Percentiles rank a stretch among this genome's conserved stretches.
Conservation (phyloP, 495 filamentous ascomycete genomes). For the Hypoxylon rickii region DNA sequence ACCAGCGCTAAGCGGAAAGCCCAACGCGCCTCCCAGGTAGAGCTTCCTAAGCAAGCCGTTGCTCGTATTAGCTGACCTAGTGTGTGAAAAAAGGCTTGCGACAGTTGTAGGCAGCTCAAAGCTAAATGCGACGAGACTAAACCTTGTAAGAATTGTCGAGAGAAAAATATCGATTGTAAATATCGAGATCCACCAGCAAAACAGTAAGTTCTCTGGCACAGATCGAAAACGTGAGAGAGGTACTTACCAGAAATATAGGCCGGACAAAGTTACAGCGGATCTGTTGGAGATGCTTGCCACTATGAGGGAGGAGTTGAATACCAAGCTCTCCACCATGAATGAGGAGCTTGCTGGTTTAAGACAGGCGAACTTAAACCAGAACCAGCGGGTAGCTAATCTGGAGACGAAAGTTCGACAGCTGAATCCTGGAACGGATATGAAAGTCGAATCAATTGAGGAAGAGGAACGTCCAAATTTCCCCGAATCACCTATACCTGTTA, state of each 20-base stretch:
- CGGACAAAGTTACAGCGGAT: constrained; percentile 57
- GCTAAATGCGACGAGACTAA: constrained; percentile 72
- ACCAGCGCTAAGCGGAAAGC: constrained; percentile 54
- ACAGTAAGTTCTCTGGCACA: constrained; percentile 54
- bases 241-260: constrained; percentile 43
- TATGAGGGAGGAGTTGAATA: constrained; percentile 41
- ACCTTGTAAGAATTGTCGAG: constrained; percentile 61
- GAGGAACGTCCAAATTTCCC: constrained; percentile 30
- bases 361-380: constrained; percentile 21
- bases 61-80: constrained; percentile 31
- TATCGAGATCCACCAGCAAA: constrained; percentile 71
- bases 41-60: constrained; percentile 11
- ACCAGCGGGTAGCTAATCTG: constrained; percentile 30
- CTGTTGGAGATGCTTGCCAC: constrained; percentile 49
- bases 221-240: neutral
- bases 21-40: constrained; percentile 56
- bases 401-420: constrained; percentile 29
- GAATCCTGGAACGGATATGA: constrained; percentile 33
- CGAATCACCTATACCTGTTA: constrained; percentile 20
- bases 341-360: constrained; percentile 17
- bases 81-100: constrained; percentile 60
- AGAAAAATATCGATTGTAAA: constrained; percentile 62
- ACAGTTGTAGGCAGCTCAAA: constrained; percentile 69
- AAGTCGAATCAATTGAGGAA: constrained; percentile 38
- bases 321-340: constrained; percentile 19